A percentile compares a stretch with the other conserved stretches of the same genome.
Evolutionary conservation across 345 rosid genomes (phyloP).

Genomic region (Camelina laxa): DNA sequence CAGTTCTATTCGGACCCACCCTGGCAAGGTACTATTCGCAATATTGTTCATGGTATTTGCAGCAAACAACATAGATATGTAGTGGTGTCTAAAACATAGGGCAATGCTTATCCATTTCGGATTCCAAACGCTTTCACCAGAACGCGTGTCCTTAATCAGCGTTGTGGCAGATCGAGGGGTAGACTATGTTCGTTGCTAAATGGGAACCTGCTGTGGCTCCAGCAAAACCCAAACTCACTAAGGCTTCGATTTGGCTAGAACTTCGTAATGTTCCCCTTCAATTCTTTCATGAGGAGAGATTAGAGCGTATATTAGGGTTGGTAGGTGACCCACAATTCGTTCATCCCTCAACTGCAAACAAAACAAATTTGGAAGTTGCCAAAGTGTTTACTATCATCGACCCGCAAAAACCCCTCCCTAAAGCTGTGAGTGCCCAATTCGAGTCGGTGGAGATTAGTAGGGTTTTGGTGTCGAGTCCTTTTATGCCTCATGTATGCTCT

Average conservation of each 20-base stretch:
- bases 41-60: background rate
- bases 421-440: background rate
- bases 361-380: background rate
- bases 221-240: accelerated
- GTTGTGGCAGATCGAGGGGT: background rate
- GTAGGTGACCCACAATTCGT: background rate
- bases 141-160: accelerated
- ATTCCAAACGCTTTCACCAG: background rate
- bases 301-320: accelerated
- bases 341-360: background rate
- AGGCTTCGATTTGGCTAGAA: background rate
- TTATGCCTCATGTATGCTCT: background rate
- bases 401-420: accelerated
- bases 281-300: background rate
- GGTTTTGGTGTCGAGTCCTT: background rate
- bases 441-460: accelerated
- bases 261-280: background rate
- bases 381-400: background rate
- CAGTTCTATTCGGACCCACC: background rate
- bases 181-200: background rate
- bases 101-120: accelerated
- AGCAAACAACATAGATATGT: background rate
- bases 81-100: accelerated
- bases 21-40: accelerated
- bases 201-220: background rate